Conservation (phyloP, 805 yeast species). For the Wickerhamomyces chaumierensis region DNA sequence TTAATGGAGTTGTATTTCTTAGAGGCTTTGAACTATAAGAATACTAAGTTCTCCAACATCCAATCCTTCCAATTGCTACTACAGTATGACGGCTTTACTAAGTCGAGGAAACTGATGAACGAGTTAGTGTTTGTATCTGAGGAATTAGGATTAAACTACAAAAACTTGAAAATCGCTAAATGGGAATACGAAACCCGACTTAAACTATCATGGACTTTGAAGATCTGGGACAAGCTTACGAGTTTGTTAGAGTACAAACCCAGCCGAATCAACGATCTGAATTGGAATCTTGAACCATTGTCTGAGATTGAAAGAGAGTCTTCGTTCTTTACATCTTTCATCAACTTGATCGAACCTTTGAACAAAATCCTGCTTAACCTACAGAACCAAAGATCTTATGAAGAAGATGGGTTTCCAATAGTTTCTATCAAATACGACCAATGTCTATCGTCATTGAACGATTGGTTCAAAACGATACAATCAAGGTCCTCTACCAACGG, state of each 20-base stretch:
- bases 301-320: no score
- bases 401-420: no score
- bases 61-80: slow-evolving; percentile 28
- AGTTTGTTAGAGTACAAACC: slow-evolving; percentile 18
- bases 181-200: slow-evolving; percentile 21
- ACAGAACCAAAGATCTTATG: no score
- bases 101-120: slow-evolving; percentile 14
- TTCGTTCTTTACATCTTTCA: no score
- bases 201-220: slow-evolving; percentile 16
- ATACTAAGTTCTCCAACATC: slow-evolving; percentile 22
- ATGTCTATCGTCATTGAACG: no score
- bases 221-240: slow-evolving; percentile 18
- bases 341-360: no score
- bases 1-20: slow-evolving; percentile 16
- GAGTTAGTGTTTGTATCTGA: slow-evolving; percentile 16
- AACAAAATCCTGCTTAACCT: no score
- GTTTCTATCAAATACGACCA: no score
- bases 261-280: slow-evolving; percentile 8
- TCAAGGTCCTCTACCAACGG: no score
- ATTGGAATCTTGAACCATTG: no score
- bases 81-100: slow-evolving; percentile 13
- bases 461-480: no score
- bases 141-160: slow-evolving; percentile 18
- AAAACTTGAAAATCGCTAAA: slow-evolving; percentile 17
- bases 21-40: slow-evolving; percentile 14